These are phyloP conservation scores for Pisolithus sp. DNA, from an alignment of 768 basidiomycete genomes.

Conservation along the genomic window DNA sequence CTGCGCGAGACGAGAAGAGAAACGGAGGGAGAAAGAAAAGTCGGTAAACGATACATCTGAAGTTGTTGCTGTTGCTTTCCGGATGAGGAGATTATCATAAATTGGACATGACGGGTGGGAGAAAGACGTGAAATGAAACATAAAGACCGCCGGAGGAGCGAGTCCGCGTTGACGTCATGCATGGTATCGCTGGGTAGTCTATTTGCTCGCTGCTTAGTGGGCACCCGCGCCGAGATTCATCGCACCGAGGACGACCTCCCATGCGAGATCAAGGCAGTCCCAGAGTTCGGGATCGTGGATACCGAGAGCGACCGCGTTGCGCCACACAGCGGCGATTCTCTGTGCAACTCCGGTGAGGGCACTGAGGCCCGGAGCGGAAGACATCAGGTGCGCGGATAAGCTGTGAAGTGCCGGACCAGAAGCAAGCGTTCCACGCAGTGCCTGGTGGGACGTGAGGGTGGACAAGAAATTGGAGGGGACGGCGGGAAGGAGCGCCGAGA, in stretches of 20 bases:
- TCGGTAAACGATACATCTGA: conserved; percentile 23
- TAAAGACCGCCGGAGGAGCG: not conserved
- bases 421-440: conserved; percentile 35
- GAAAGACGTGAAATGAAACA: conserved; percentile 8
- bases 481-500: conserved; percentile 41
- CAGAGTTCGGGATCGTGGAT: conserved; percentile 60
- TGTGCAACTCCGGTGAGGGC: conserved; percentile 44
- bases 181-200: not conserved
- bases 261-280: conserved; percentile 59
- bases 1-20: conserved; percentile 2
- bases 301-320: conserved; percentile 65
- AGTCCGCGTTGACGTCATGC: not conserved
- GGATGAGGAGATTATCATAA: conserved; percentile 14
- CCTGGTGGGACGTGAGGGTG: conserved; percentile 24
- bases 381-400: conserved; percentile 47
- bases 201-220: conserved; percentile 10
- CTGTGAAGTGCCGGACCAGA: conserved; percentile 49
- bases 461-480: conserved; percentile 24
- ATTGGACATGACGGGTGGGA: conserved; percentile 22
- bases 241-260: conserved; percentile 60
- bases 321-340: conserved; percentile 61
- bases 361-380: conserved; percentile 36
- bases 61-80: conserved; percentile 6
- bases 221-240: conserved; percentile 45
- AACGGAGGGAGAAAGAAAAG: not conserved